Base-by-base conservation (phyloP, 768 basidiomycete species). In the Hygrophorus pudorinus region DNA sequence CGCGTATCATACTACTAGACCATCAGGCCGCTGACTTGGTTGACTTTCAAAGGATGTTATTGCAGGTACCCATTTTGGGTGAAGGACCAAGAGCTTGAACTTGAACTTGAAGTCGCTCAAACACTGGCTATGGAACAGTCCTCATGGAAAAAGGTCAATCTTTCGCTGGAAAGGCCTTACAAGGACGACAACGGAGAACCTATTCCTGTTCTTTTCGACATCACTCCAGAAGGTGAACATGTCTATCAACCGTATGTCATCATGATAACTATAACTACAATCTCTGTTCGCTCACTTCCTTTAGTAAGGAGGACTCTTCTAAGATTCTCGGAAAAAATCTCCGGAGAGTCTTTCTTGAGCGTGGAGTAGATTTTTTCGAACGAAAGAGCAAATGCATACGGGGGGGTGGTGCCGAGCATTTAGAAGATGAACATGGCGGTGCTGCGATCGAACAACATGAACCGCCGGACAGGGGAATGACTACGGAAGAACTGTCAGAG, bases 141-240 rank as follows among this genome's bases (percentile, higher is more conserved):
- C 9, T n/a, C 33, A n/a, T 82, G 78, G 75, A 79, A 73, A 55
- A 71, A 71, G 49, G 65, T 80, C 30, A 79, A 64, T 48, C 64
- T 89, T 8, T 80, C 85, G 1, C 70, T 91, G 27, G 87, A 91
- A 56, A 68, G 78, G 31, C 85, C 84, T 0, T 88, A 88, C 65
- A 87, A 81, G 59, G 81, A 87, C 54, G 86, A 90, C 51, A 61
- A 71, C 30, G 85, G 83, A 6, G 65, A 73, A 36, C 68, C 56
- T 7, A 75, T 89, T 21, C 81, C 76, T 18, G 65, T 68, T 4
- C 62, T 90, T 21, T 62, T 72, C 20, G 86, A 91, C 54, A 84
- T 91, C 44, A 70, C 73, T 5, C 67, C 73, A 18, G 79, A 85
- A 34, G 84, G 86, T 31, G 71, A 78, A 49, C 73, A 75, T 42